A percentile compares a stretch with the other conserved stretches of the same genome.
Conservation (phyloP, 495 filamentous ascomycete genomes). For the Pseudotulostoma volvatum region DNA sequence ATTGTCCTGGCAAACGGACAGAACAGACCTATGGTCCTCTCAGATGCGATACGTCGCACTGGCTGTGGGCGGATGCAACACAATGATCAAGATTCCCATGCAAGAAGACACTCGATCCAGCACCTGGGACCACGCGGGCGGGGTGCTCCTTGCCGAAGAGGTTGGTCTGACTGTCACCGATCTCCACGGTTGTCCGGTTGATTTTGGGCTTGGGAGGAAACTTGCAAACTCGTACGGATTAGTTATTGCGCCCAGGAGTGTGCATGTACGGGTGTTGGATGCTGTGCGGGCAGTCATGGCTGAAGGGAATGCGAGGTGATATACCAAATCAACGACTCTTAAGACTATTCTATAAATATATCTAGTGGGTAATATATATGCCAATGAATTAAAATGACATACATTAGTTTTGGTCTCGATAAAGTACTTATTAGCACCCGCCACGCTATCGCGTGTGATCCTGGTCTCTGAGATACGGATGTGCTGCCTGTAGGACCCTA, state of each 20-base stretch:
- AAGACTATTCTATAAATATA: no score
- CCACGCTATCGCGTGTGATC: no score
- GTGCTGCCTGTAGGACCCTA: no score
- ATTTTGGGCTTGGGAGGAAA: conserved; percentile 25
- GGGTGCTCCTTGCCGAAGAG: conserved; percentile 50
- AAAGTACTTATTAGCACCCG: neutral
- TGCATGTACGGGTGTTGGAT: conserved; percentile 22
- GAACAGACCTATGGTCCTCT: conserved; percentile 45
- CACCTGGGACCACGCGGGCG: conserved; percentile 59
- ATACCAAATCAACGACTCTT: no score
- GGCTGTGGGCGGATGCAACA: conserved; percentile 41
- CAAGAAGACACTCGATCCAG: conserved; percentile 36
- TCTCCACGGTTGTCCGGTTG: conserved; percentile 30
- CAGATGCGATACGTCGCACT: conserved; percentile 49
- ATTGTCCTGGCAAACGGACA: no score
- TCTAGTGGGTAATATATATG: no score
- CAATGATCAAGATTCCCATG: conserved; percentile 45
- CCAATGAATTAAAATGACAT: no score
- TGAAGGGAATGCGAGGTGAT: neutral
- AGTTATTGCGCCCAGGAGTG: conserved; percentile 26
- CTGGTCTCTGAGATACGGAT: no score
- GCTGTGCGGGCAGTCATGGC: conserved; percentile 11
- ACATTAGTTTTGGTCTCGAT: neutral
- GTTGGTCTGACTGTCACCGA: conserved; percentile 48
- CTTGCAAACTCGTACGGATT: conserved; percentile 26